phyloP scores from a whole-genome alignment of 257 asterid species.

The Nicotiana paniculata region DNA sequence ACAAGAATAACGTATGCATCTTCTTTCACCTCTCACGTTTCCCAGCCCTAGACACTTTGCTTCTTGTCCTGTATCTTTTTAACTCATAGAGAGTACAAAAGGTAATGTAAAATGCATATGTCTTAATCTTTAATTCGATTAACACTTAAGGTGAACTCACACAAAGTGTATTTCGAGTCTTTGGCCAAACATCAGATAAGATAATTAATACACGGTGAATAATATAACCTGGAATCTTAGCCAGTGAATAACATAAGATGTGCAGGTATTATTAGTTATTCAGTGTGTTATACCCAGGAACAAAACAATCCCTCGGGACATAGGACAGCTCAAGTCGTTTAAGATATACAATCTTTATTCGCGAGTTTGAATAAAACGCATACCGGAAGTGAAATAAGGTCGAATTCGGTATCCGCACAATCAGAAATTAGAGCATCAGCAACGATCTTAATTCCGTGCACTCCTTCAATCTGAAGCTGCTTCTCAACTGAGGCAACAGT shows the following conservation, averaged over 20 bases:
- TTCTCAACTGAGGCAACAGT: constrained; percentile 91
- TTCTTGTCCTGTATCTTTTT: not conserved
- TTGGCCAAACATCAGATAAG: not conserved
- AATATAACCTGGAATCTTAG: not conserved
- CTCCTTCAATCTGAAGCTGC: constrained; percentile 61
- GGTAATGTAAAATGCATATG: not conserved
- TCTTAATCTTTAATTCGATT: not conserved
- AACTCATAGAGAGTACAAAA: not conserved
- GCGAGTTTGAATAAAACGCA: constrained; percentile 2
- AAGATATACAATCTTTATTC: not conserved
- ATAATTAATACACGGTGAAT: not conserved
- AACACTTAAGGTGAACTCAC: not conserved
- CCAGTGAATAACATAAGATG: not conserved
- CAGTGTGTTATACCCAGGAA: not conserved
- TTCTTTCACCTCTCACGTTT: not conserved
- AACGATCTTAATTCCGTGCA: constrained; percentile 65
- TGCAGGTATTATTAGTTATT: not conserved
- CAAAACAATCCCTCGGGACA: not conserved
- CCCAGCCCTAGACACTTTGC: not conserved
- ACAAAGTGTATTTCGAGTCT: not conserved
- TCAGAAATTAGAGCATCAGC: constrained; percentile 87
- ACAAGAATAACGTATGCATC: not conserved
- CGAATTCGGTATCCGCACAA: constrained; percentile 52
- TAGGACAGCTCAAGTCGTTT: not conserved
- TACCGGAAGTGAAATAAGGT: constrained; percentile 88